Conservation (phyloP, 176 grass and related monocot species). For the Lolium rigidum region DNA sequence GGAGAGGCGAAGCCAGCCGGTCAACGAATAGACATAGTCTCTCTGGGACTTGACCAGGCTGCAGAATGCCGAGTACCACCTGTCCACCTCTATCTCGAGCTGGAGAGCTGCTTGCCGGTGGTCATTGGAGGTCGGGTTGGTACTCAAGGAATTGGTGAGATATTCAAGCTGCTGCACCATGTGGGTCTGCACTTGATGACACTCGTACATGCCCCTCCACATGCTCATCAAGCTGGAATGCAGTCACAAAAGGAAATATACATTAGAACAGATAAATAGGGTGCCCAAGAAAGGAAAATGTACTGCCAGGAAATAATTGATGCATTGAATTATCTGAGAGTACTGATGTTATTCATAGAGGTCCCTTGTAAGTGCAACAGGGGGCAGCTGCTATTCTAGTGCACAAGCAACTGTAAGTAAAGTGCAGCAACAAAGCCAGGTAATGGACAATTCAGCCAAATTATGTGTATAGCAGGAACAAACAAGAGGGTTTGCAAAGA, state of each 20-base stretch:
- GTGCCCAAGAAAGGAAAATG: constrained; percentile 14
- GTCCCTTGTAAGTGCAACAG: not conserved
- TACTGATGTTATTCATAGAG: constrained; percentile 11
- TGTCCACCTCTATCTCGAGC: constrained; percentile 90
- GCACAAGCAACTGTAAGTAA: not conserved
- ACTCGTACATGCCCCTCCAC: constrained; percentile 99
- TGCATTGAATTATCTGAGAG: constrained; percentile 19
- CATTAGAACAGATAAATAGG: constrained; percentile 30
- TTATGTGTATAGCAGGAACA: not conserved
- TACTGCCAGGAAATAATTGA: constrained; percentile 20
- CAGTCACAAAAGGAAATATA: constrained; percentile 30
- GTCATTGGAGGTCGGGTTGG: constrained; percentile 78
- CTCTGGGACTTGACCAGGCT: constrained; percentile 86
- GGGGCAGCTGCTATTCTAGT: not conserved
- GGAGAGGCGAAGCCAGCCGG: constrained; percentile 93
- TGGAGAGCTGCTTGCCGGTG: constrained; percentile 84
- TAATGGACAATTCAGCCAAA: not conserved
- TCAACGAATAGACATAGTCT: constrained; percentile 85
- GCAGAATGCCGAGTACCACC: constrained; percentile 93
- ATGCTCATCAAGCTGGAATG: constrained; percentile 87
- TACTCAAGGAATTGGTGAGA: constrained; percentile 64
- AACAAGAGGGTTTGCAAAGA: not conserved
- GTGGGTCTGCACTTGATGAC: constrained; percentile 97
- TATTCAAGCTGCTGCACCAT: constrained; percentile 96
- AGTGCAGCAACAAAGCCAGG: not conserved